A percentile compares a stretch with the other conserved stretches of the same genome.
Evolutionary conservation across 345 rosid species (phyloP).

Genomic region (Salix arbutifolia): DNA sequence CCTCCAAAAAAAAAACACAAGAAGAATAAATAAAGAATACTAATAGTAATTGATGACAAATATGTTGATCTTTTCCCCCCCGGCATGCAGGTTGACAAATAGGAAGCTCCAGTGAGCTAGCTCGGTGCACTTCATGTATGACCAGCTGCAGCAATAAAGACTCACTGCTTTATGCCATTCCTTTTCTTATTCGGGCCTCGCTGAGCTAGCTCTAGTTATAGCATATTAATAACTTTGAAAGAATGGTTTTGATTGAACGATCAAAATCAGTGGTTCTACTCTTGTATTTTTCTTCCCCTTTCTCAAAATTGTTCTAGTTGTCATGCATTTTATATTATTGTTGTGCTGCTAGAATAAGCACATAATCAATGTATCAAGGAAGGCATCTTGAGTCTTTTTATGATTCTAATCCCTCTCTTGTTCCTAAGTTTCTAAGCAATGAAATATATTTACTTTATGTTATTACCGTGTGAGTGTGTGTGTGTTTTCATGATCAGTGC

Average conservation of each 20-base stretch:
- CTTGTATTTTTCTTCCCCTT: not conserved
- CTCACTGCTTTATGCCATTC: slow-evolving; percentile 1
- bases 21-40: no score
- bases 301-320: not conserved
- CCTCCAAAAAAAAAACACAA: no score
- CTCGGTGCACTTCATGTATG: not conserved
- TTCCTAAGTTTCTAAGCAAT: not conserved
- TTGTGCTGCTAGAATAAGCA: slow-evolving; percentile 2
- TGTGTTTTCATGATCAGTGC: not conserved
- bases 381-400: slow-evolving; percentile 9
- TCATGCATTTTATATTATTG: not conserved
- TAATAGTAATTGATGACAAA: not conserved
- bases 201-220: not conserved
- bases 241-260: not conserved
- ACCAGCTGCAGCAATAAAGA: slow-evolving; percentile 25
- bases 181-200: not conserved
- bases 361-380: not conserved
- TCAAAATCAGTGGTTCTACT: slow-evolving; percentile 11
- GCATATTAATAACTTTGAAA: no score
- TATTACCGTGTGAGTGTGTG: no score
- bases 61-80: not conserved
- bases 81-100: slow-evolving; percentile 48
- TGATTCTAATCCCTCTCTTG: not conserved
- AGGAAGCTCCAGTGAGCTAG: slow-evolving; percentile 28
- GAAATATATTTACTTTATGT: not conserved